Base-by-base conservation (phyloP, 2,329 filamentous ascomycete species). In the Diaporthe citriasiana region DNA sequence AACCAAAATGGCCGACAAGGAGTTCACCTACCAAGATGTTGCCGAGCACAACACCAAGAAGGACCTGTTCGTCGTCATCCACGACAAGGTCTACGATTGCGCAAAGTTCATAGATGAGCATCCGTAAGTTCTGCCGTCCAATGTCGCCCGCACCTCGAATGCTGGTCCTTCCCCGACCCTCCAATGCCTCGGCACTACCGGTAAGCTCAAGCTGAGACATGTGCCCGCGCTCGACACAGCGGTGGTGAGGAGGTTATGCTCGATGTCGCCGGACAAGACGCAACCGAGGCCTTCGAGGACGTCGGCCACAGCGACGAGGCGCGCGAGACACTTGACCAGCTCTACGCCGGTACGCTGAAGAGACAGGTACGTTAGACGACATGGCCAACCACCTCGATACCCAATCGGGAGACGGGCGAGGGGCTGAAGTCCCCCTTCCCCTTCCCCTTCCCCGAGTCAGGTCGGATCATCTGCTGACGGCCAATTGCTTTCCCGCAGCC, bases 261-360 rank as follows among this genome's bases (percentile, higher is more conserved):
- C 79, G 97, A 99, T 79, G 95, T 98, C 77, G 97, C 89, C 81
- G 97, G 97, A 79, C 95, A 98, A 87, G 97, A 99, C 85, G 93
- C 94, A 81, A 98, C 96, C 80, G 97, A 98, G 87, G 96, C 97
- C 76, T 99, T 99, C 83, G 97, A 99, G 88, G 97, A 99, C 86
- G 97, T 99, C 81, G 97, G 97, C 82, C 97, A 99, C 93, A 97
- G 94, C 81, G 97, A 99, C 85, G 97, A 99, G 89, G 97, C 97
- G 78, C 93, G 97, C 78, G 96, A 98, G 88, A 96, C 97, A 78
- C 92, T 99, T 73, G 92, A 93, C 42, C 90, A 91, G 81, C 87
- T 97, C 77, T 85, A 92, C 70, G 89, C 97, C 78, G 95, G 94
- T 77, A 88, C 82, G 50, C 85, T 98, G 83, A 97, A 97, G 92